Percentiles rank a stretch among this genome's conserved stretches.
These are phyloP conservation scores for Gymnopilus junonius DNA, from an alignment of 768 basidiomycete species.

Conservation along the genomic window DNA sequence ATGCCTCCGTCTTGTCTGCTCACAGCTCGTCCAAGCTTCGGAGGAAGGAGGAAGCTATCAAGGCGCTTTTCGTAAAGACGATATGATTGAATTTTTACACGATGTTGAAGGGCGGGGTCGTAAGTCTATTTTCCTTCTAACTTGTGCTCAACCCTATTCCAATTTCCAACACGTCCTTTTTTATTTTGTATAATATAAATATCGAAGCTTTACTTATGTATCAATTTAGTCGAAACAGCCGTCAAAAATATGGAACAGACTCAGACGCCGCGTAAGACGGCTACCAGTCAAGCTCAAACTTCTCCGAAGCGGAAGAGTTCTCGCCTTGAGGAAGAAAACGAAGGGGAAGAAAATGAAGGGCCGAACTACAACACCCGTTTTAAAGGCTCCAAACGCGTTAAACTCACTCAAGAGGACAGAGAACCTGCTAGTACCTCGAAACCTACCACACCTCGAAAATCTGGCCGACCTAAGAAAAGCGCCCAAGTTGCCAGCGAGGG, in stretches of 20 bases:
- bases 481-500: neutral
- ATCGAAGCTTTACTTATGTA: neutral
- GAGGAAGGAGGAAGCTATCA: constrained; percentile 10
- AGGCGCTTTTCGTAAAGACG: constrained; percentile 21
- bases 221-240: constrained; percentile 19
- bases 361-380: constrained; percentile 29
- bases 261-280: constrained; percentile 3
- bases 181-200: neutral
- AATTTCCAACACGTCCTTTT: neutral
- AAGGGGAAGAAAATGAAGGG: constrained; percentile 14
- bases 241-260: constrained; percentile 5
- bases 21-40: constrained; percentile 23
- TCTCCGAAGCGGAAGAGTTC: constrained; percentile 8
- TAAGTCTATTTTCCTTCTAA: constrained; percentile 12
- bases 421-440: neutral
- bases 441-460: constrained; percentile 8
- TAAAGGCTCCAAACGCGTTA: constrained; percentile 31
- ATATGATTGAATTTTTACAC: constrained; percentile 30
- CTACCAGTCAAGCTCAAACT: neutral
- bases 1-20: constrained; percentile 28
- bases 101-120: constrained; percentile 27
- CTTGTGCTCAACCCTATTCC: neutral
- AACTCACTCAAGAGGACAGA: constrained; percentile 15
- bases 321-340: constrained; percentile 8
- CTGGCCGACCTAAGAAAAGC: constrained; percentile 12